Evolutionary conservation across 306 rosid genomes (phyloP), one percentile per base, ranked within the genome.

Genomic region (Hippophae gyantsensis): DNA sequence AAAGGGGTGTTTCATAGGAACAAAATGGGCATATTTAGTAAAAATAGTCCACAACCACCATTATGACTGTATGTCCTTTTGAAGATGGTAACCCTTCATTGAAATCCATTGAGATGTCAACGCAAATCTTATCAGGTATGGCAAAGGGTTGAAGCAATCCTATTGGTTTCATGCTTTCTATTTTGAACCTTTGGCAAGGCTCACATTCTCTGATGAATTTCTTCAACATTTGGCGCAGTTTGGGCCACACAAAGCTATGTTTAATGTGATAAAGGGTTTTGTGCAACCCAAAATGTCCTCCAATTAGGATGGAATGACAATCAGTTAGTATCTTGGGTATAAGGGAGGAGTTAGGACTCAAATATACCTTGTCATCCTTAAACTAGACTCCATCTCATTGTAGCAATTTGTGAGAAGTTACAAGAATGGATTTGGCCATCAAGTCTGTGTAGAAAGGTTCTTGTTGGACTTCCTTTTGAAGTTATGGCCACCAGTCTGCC

Each of bases 91-190:
- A 18, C 18, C 0, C 18, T 18, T 18, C 18, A 18, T 0, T 23
- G 10, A 53, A 53, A 9, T 53, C 42, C 57, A 53, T 53, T 9
- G 58, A 54, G 58, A 54, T 26, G 6, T 49, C 26, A 45, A 52
- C 45, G n/a, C 0, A 47, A 18, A 18, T 18, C 18, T 13, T 1
- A 9, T 8, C 51, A 9, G 6, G 51, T 9, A 47, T 47, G 10
- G 2, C 11, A 7, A 47, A 10, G 2, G 51, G 51, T 9, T 47
- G n/a, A 8, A 47, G 13, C 0, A 47, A 44, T 18, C 18, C 18
- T 18, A 18, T 0, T 18, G 18, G 18, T 18, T 18, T 18, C 18
- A 18, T 18, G 18, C 0, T 18, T 18, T 18, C 18, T 18, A 0
- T 18, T 18, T 18, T 18, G 0, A 18, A 18, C 0, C 18, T 18